Conservation (phyloP, 129 eudicot genomes). For the Silybum marianum region DNA sequence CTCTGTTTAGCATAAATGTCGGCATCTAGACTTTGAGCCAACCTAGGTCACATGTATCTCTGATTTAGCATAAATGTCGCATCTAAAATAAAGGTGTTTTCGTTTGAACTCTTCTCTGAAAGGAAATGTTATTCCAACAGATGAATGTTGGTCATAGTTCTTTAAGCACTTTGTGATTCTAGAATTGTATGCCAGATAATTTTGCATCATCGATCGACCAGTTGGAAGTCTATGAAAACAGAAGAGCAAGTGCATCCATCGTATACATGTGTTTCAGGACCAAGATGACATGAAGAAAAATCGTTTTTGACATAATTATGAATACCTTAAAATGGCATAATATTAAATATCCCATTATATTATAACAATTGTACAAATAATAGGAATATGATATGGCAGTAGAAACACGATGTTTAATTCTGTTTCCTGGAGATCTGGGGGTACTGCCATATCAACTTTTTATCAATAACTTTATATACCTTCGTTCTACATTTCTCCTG, state of each 20-base stretch:
- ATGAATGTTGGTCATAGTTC: neutral
- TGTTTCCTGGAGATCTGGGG: slow-evolving; percentile 26
- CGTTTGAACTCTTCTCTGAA: too few species aligned
- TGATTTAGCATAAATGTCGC: too few species aligned
- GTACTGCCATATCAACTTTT: slow-evolving; percentile 11
- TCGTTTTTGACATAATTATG: slow-evolving; percentile 17
- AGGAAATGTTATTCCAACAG: neutral
- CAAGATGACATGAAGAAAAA: slow-evolving; percentile 20
- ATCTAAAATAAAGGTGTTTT: neutral
- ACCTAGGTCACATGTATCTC: too few species aligned
- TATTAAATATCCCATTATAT: slow-evolving; percentile 18
- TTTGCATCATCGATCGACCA: neutral
- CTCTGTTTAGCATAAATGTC: too few species aligned
- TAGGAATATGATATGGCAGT: slow-evolving; percentile 18
- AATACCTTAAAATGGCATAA: slow-evolving; percentile 21
- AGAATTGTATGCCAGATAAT: neutral
- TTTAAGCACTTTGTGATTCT: neutral
- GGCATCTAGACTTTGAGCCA: too few species aligned
- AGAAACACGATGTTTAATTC: slow-evolving; percentile 19
- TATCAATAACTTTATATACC: slow-evolving; percentile 1
- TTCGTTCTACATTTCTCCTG: slow-evolving; percentile 75
- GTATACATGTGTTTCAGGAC: slow-evolving; percentile 2
- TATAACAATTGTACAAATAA: slow-evolving; percentile 22
- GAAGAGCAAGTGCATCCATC: slow-evolving; percentile 7
- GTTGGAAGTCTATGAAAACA: neutral